Evolutionary conservation across 2,329 filamentous ascomycete genomes (phyloP).

Genomic region (Botryosphaeria dothidea): DNA sequence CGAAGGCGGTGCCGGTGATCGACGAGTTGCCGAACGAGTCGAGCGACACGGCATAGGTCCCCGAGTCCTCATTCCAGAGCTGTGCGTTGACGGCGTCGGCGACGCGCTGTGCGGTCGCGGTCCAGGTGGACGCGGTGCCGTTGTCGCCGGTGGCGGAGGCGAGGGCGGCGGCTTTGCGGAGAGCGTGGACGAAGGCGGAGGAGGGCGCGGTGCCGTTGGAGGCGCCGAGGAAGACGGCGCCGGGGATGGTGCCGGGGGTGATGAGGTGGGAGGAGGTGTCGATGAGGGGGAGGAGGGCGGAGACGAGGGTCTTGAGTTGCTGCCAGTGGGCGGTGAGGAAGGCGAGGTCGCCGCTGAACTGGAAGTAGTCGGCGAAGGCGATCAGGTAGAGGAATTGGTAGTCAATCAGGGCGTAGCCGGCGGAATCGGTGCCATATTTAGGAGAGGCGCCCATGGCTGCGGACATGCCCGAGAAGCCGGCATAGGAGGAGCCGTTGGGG

Average conservation of each 20-base stretch:
- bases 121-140: conserved; percentile 26
- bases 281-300: conserved; percentile 28
- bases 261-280: conserved; percentile 30
- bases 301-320: conserved; percentile 27
- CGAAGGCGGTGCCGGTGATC: conserved; percentile 32
- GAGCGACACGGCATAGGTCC: conserved; percentile 34
- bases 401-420: conserved; percentile 25
- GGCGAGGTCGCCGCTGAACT: conserved; percentile 24
- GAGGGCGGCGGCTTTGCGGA: conserved; percentile 29
- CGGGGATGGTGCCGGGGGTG: conserved; percentile 13
- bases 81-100: conserved; percentile 30
- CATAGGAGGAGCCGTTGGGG: neutral
- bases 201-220: conserved; percentile 32
- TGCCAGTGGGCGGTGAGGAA: conserved; percentile 27
- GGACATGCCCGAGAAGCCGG: conserved; percentile 22
- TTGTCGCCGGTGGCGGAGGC: conserved; percentile 35
- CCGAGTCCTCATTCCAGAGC: conserved; percentile 36
- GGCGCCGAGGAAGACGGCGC: conserved; percentile 30
- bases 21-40: conserved; percentile 30
- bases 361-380: conserved; percentile 31
- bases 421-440: conserved; percentile 10
- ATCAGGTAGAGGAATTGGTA: conserved; percentile 35
- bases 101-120: conserved; percentile 25
- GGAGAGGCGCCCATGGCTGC: conserved; percentile 20
- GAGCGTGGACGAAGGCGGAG: conserved; percentile 28